A percentile compares a stretch with the other conserved stretches of the same genome.
phyloP scores from a whole-genome alignment of 75 land plant species.

The Picea sitchensis region DNA sequence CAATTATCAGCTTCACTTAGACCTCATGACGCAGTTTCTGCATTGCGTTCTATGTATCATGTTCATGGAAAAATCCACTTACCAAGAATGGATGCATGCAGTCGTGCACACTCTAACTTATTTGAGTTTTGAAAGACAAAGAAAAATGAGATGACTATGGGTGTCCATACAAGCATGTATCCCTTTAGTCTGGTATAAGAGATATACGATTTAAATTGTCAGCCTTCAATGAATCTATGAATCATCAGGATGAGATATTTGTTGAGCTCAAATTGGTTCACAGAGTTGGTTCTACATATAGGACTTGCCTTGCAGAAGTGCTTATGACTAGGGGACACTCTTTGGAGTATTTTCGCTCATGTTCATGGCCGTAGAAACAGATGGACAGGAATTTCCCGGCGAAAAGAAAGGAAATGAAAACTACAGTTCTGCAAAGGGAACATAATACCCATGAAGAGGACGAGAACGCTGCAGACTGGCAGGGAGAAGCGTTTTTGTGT shows the following conservation, averaged over 20 bases:
- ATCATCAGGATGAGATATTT: constrained; percentile 72
- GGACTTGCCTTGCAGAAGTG: constrained; percentile 91
- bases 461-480: no score
- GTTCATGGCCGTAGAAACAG: no score
- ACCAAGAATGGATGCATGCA: constrained; percentile 72
- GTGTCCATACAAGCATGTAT: constrained; percentile 78
- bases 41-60: constrained; percentile 92
- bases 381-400: no score
- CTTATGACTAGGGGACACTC: constrained; percentile 35
- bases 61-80: constrained; percentile 82
- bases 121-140: constrained; percentile 52
- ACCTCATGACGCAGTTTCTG: constrained; percentile 95
- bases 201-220: constrained; percentile 64
- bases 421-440: no score
- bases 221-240: constrained; percentile 82
- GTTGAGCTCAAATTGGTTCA: constrained; percentile 57
- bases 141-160: constrained; percentile 78
- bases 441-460: no score
- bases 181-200: constrained; percentile 58
- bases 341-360: no score
- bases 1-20: constrained; percentile 70
- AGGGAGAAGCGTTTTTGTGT: no score
- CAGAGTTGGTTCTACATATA: constrained; percentile 76
- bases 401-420: no score
- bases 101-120: constrained; percentile 45